Conservation (phyloP, 1,139 yeast genomes). For the Blastobotrys petasosporus region DNA sequence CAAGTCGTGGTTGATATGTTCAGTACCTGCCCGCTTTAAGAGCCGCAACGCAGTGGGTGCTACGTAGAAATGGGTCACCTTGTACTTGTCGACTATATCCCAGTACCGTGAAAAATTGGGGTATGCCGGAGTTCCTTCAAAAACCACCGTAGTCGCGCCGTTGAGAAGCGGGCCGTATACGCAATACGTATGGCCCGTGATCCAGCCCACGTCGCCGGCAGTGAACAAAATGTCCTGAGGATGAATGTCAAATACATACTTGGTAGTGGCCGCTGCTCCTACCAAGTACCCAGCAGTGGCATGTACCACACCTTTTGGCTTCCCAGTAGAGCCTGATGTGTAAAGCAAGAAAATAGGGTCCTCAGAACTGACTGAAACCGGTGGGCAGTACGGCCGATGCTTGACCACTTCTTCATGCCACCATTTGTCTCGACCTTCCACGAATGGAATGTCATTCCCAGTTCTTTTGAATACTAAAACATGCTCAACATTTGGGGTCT, state of each 20-base stretch:
- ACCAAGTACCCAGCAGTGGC: constrained; percentile 89
- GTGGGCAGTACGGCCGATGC: constrained; percentile 81
- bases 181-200: constrained; percentile 96
- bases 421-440: constrained; percentile 81
- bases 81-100: constrained; percentile 90
- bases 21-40: constrained; percentile 92
- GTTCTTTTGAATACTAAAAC: constrained; percentile 87
- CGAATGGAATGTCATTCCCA: constrained; percentile 62
- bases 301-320: constrained; percentile 98
- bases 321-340: constrained; percentile 96
- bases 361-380: constrained; percentile 82
- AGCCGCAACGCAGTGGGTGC: constrained; percentile 97
- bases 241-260: constrained; percentile 89
- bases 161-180: constrained; percentile 86
- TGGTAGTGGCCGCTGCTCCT: constrained; percentile 92
- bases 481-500: constrained; percentile 73
- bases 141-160: constrained; percentile 87
- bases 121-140: constrained; percentile 97
- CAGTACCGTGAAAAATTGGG: constrained; percentile 96
- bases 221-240: constrained; percentile 72
- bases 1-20: constrained; percentile 79
- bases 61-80: constrained; percentile 93
- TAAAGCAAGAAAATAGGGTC: constrained; percentile 90
- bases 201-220: constrained; percentile 99
- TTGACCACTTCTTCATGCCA: constrained; percentile 86